A percentile compares a stretch with the other conserved stretches of the same genome.
Evolutionary conservation across 805 yeast species (phyloP).

Genomic region (Kuraishia cidri): DNA sequence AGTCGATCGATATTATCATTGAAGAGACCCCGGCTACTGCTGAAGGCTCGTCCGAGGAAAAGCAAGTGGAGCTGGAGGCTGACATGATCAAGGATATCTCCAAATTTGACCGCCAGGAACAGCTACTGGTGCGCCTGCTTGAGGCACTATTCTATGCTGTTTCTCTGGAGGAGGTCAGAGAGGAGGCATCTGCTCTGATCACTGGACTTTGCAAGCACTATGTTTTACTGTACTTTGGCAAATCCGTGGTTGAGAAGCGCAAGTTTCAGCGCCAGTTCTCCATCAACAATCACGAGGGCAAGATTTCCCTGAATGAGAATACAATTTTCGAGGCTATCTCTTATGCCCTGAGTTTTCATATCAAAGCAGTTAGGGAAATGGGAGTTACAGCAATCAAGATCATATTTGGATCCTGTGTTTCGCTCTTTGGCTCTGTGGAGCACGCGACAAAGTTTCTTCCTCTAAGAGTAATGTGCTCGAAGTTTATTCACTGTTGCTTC

Average conservation of each 20-base stretch:
- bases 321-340: conserved; percentile 68
- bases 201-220: conserved; percentile 70
- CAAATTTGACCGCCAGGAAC: conserved; percentile 52
- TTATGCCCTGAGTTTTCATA: conserved; percentile 73
- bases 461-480: conserved; percentile 66
- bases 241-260: conserved; percentile 59
- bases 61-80: conserved; percentile 21
- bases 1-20: conserved; percentile 37
- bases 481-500: conserved; percentile 85
- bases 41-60: too few species aligned
- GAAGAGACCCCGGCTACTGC: too few species aligned
- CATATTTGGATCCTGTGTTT: conserved; percentile 51
- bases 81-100: conserved; percentile 36
- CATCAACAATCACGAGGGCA: conserved; percentile 75
- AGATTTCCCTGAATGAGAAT: conserved; percentile 56
- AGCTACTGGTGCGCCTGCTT: conserved; percentile 51
- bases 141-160: conserved; percentile 71
- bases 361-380: conserved; percentile 56
- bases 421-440: conserved; percentile 59
- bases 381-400: conserved; percentile 61
- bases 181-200: conserved; percentile 56
- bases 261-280: conserved; percentile 64
- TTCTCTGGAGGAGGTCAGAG: conserved; percentile 62
- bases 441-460: conserved; percentile 67
- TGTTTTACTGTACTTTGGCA: conserved; percentile 68